Conservation (phyloP, 129 eudicot genomes). For the Rutidosis leptorrhynchoides region DNA sequence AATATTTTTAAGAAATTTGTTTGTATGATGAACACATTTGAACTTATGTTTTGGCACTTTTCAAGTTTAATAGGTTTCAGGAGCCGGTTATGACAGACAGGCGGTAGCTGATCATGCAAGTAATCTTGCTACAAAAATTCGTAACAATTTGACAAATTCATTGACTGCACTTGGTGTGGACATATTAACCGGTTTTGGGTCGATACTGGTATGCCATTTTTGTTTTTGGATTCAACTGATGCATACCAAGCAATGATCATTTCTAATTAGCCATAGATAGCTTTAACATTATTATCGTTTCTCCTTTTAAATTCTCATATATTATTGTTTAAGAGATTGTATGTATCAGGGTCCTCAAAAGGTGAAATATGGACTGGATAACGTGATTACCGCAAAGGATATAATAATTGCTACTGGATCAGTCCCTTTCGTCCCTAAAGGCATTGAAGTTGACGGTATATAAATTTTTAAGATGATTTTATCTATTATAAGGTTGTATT, state of each 20-base stretch:
- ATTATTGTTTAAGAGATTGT: constrained; percentile 15
- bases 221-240: constrained; percentile 7
- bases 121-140: constrained; percentile 81
- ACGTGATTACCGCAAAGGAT: constrained; percentile 66
- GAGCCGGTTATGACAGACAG: constrained; percentile 84
- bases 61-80: constrained; percentile 58
- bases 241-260: background rate
- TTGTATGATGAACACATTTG: background rate
- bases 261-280: constrained; percentile 9
- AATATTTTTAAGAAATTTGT: too few species aligned
- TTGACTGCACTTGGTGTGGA: constrained; percentile 84
- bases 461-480: background rate
- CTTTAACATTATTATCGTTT: background rate
- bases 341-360: constrained; percentile 77
- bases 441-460: constrained; percentile 92
- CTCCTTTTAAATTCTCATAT: constrained; percentile 3
- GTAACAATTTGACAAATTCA: constrained; percentile 77
- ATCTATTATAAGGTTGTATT: background rate
- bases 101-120: constrained; percentile 92
- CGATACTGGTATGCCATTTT: constrained; percentile 58
- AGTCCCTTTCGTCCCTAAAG: constrained; percentile 81
- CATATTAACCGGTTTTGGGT: constrained; percentile 86
- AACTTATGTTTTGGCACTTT: constrained; percentile 22
- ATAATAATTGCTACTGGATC: constrained; percentile 97
- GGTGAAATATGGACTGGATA: constrained; percentile 67